phyloP scores from a whole-genome alignment of 2,329 filamentous ascomycete genomes.

The Aspergillus sp. region DNA sequence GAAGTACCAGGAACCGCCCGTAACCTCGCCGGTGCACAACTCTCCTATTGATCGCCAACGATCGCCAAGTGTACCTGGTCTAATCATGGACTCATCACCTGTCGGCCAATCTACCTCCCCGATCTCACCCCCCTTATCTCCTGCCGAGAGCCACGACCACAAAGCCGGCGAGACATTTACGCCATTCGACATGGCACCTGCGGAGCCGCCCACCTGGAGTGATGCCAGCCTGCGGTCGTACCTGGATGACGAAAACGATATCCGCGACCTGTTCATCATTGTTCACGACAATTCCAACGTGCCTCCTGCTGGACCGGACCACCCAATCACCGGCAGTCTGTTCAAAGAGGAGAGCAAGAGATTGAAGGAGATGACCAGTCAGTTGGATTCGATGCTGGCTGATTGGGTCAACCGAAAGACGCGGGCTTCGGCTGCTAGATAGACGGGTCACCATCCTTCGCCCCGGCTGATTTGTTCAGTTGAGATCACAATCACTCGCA shows the following conservation, averaged over 20 bases:
- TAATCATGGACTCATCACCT: conserved; percentile 69
- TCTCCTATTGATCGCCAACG: conserved; percentile 53
- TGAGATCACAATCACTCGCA: neutral
- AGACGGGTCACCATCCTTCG: neutral
- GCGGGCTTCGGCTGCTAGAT: conserved; percentile 22
- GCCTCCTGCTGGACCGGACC: conserved; percentile 74
- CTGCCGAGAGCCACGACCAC: conserved; percentile 26
- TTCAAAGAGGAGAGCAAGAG: conserved; percentile 86
- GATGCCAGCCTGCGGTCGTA: conserved; percentile 83
- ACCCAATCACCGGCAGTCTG: conserved; percentile 76
- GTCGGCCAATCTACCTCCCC: conserved; percentile 61
- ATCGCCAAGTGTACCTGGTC: conserved; percentile 56
- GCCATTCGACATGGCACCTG: conserved; percentile 56
- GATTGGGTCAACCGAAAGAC: conserved; percentile 65
- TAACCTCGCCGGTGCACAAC: conserved; percentile 68
- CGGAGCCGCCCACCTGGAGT: conserved; percentile 70
- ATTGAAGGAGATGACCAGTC: conserved; percentile 81
- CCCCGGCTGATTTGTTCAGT: neutral
- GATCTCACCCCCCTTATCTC: conserved; percentile 60
- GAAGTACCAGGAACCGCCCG: conserved; percentile 49
- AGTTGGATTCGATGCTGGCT: conserved; percentile 83
- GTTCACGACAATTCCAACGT: conserved; percentile 91
- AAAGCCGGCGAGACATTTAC: conserved; percentile 44
- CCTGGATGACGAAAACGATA: conserved; percentile 84
- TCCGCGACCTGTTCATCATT: conserved; percentile 84